These are phyloP conservation scores for Macrocystidia cucumis DNA, from an alignment of 1,284 basidiomycete genomes.

Conservation along the genomic window DNA sequence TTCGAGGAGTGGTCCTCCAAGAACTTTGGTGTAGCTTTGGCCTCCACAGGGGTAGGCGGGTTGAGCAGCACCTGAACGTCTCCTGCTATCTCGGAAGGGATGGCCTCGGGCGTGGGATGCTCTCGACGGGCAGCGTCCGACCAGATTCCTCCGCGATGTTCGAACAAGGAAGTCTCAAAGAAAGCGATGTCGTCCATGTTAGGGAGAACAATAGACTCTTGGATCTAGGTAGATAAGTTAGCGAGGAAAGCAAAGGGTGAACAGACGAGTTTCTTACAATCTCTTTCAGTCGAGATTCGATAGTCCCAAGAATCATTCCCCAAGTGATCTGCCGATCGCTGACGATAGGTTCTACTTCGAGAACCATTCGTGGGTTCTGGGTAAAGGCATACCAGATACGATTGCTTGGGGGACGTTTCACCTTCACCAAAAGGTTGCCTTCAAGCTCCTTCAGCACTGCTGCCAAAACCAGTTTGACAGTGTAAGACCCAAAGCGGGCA, in stretches of 20 bases:
- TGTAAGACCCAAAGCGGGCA: slow-evolving; percentile 81
- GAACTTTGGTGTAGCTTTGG: not conserved
- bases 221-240: slow-evolving; percentile 48
- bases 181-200: slow-evolving; percentile 98
- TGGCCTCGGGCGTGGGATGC: slow-evolving; percentile 18
- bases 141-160: slow-evolving; percentile 87
- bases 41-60: slow-evolving; percentile 1
- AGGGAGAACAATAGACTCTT: slow-evolving; percentile 90
- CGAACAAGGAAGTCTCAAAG: slow-evolving; percentile 71
- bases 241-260: slow-evolving; percentile 1
- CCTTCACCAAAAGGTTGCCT: slow-evolving; percentile 84
- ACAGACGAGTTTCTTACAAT: slow-evolving; percentile 51
- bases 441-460: slow-evolving; percentile 84
- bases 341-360: slow-evolving; percentile 90
- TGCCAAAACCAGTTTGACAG: slow-evolving; percentile 84
- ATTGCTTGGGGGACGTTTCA: slow-evolving; percentile 94
- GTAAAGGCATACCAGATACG: slow-evolving; percentile 98
- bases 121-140: slow-evolving; percentile 62
- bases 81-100: too few relatives aligned
- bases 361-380: slow-evolving; percentile 81
- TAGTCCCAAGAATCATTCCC: slow-evolving; percentile 85
- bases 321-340: slow-evolving; percentile 90
- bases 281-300: slow-evolving; percentile 85
- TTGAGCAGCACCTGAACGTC: too few relatives aligned
- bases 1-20: too few relatives aligned